Evolutionary conservation across 148 eudicot genomes (phyloP), one percentile per base, ranked within the genome.

Genomic region (Nepenthes gracilis): DNA sequence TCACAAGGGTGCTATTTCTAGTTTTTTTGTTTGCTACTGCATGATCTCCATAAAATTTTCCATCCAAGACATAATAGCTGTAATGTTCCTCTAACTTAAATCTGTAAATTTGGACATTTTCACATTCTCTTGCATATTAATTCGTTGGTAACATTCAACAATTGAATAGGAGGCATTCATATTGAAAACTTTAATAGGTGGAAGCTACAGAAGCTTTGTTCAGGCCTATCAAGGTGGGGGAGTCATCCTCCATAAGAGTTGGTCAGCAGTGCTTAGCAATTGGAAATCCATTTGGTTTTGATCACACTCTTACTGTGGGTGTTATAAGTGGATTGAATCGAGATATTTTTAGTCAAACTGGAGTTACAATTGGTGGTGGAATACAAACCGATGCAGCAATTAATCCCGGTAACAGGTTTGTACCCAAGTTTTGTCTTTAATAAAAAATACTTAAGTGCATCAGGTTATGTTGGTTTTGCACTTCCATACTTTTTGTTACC

Each of bases 341-440:
- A 47, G 97, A 94, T 71, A 94, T 94, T 71, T 81, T 83, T 73
- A 94, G 97, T 78, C 90, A 89, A 80, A 80, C 90, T 40, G 99
- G 99, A 63, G 90, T 89, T 62, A 94, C 99, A 2, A 85, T 94
- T 71, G 95, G 99, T 58, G 99, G 97, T 2, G 99, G 97, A 37
- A 85, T 94, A 70, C 99, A 94, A 79, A 94, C 99, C 65, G 99
- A 94, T 75, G 99, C 99, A 63, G 96, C 99, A 50, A 94, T 94
- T 60, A 94, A 94, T 69, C 99, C 99, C 57, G 99, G 99, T 64
- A 94, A 94, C 77, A 93, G 99, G 99, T 88, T 64, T 56, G 58
- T 33, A 55, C 9, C 34, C 45, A 48, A 51, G 43, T 55, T 51
- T 49, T 52, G 12, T 12, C 15, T 47, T 52, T 40, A 45, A 45